Percentiles rank a stretch among this genome's conserved stretches.
Conservation (phyloP, 495 filamentous ascomycete species). For the Penicillium macrosclerotiorum region DNA sequence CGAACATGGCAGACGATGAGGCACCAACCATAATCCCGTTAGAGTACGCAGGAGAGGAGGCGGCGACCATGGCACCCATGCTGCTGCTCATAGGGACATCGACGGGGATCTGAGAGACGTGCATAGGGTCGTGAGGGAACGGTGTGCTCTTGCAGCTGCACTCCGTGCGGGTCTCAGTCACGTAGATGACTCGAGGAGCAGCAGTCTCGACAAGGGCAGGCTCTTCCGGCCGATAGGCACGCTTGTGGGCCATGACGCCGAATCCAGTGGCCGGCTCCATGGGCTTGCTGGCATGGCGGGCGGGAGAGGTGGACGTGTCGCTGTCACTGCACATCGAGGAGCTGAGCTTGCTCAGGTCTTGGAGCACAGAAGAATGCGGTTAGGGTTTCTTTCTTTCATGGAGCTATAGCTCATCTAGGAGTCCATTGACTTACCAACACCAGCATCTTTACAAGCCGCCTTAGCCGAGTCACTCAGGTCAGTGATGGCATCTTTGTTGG, state of each 20-base stretch:
- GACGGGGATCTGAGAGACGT: constrained; percentile 28
- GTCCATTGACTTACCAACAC: constrained; percentile 16
- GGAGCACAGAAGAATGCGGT: no score
- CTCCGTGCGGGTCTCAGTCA: constrained; percentile 25
- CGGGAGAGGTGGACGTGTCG: constrained; percentile 3
- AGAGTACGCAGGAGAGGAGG: constrained; percentile 11
- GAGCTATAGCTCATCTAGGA: no score
- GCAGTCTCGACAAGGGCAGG: background rate
- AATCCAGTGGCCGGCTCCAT: constrained; percentile 17
- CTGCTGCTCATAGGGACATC: constrained; percentile 18
- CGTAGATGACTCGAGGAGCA: constrained; percentile 17
- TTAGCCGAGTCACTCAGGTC: constrained; percentile 2
- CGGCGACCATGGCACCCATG: constrained; percentile 10
- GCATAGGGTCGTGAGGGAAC: background rate
- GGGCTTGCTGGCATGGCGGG: constrained; percentile 23
- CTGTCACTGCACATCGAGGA: constrained; percentile 9
- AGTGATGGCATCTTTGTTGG: constrained; percentile 15
- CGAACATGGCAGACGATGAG: constrained; percentile 17
- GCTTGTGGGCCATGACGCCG: constrained; percentile 11
- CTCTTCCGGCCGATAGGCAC: constrained; percentile 14
- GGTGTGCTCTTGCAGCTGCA: constrained; percentile 22
- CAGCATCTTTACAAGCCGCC: constrained; percentile 7
- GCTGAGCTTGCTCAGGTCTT: constrained; percentile 8
- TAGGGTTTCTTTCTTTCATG: no score
- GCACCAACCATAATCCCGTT: constrained; percentile 11